Base-by-base conservation (phyloP, 805 yeast genomes). In the Wickerhamomyces strasburgensis region DNA sequence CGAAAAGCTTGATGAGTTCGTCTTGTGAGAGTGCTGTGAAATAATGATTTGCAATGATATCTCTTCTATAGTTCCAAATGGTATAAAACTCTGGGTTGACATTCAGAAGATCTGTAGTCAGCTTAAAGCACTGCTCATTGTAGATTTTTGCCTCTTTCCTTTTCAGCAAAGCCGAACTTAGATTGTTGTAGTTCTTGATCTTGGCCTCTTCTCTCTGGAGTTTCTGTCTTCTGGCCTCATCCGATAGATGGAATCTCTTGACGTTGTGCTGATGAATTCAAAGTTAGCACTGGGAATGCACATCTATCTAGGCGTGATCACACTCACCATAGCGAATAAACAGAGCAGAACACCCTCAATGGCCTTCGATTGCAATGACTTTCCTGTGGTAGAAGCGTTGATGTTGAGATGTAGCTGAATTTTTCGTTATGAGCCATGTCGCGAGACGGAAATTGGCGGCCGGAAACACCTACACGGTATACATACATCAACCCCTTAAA, bases 261-360 rank as follows among this genome's bases (percentile, higher is more conserved):
- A 84, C 72, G 21, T 85, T 84, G 60, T 89, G 97, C 84, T 75
- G n/a, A n/a, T n/a, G n/a, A n/a, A n/a, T n/a, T n/a, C n/a, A n/a
- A n/a, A n/a, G n/a, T n/a, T n/a, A n/a, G n/a, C n/a, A n/a, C n/a
- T n/a, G n/a, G n/a, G n/a, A n/a, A n/a, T n/a, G n/a, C n/a, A n/a
- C n/a, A n/a, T n/a, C n/a, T n/a, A n/a, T n/a, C n/a, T n/a, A n/a
- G n/a, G n/a, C n/a, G n/a, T n/a, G n/a, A n/a, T n/a, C n/a, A n/a
- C n/a, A n/a, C n/a, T n/a, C n/a, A n/a, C n/a, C n/a, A n/a, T n/a
- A n/a, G n/a, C n/a, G n/a, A n/a, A n/a, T n/a, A n/a, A n/a, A n/a
- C n/a, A n/a, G n/a, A n/a, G n/a, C n/a, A n/a, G n/a, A n/a, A n/a
- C n/a, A n/a, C n/a, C n/a, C n/a, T n/a, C n/a, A n/a, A n/a, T n/a